Evolutionary conservation across 2,329 filamentous ascomycete genomes (phyloP), one percentile per base, ranked within the genome.

Genomic region (Colletotrichum australisinense): DNA sequence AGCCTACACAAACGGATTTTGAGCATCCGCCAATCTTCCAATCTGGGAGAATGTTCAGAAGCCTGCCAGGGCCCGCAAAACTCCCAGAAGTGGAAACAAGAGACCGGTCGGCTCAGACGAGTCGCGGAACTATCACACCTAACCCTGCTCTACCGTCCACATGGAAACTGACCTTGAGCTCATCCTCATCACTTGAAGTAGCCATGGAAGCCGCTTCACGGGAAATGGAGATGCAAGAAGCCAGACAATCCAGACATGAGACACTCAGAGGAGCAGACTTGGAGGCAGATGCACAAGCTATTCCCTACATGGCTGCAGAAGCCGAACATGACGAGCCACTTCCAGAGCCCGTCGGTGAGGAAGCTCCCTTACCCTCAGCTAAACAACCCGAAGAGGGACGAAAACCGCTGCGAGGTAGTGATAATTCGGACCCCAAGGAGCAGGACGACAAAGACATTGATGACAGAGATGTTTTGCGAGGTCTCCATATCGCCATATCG

Each of bases 401-500:
- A 5, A 58, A 72, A 63, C 53, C 38, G 73, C 49, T 53, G 52
- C 32, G 64, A 77, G 64, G 74, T 69, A 65, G 66, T 72, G 53
- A 75, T 19, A 55, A 8, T 24, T 57, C 58, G 9, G 74, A 77
- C 28, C 53, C 28, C 78, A 79, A 74, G 22, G 81, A 82, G 32
- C 76, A 80, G n/a, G 81, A 83, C 8, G 83, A 86, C 68, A 75
- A 76, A 14, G 78, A 82, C 46, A 85, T 89, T 35, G 80, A 80
- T 28, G 86, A 90, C 76, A 83, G 84, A 58, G 87, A 89, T 76
- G 86, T 91, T 3, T 83, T 91, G 62, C 83, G 85, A 63, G 89
- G 89, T 0, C 80, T 91, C 12, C 87, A 88, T 72, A 85, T 91
- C 52, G 88, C 88, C 5, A 85, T 88, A 35, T 87, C 86, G 5